Conservation (phyloP, 1,284 basidiomycete genomes). For the Sphagnurus paluster region DNA sequence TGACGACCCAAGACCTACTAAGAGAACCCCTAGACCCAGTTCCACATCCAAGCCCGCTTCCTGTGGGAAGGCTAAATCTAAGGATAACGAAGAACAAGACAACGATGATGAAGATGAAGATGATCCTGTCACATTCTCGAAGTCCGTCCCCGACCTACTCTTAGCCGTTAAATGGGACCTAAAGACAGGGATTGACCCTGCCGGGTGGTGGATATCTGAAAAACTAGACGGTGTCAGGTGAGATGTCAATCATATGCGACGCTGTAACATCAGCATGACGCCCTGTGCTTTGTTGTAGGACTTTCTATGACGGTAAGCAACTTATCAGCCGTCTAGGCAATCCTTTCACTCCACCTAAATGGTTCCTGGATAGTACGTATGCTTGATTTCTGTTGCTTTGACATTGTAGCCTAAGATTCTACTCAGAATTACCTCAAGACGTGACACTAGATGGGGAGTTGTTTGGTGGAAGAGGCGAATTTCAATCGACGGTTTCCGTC, state of each 20-base stretch:
- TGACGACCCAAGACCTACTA: constrained; percentile 17
- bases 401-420: neutral
- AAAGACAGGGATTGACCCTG: constrained; percentile 54
- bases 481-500: constrained; percentile 59
- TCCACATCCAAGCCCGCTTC: constrained; percentile 17
- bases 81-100: constrained; percentile 9
- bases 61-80: constrained; percentile 24
- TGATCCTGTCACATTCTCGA: constrained; percentile 27
- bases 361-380: constrained; percentile 55
- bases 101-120: constrained; percentile 27
- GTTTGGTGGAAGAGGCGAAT: constrained; percentile 59
- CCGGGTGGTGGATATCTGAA: constrained; percentile 70
- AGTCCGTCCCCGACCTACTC: constrained; percentile 44
- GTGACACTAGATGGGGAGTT: constrained; percentile 64
- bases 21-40: constrained; percentile 21
- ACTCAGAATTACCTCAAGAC: constrained; percentile 55
- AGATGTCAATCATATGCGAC: constrained; percentile 10
- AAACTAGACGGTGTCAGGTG: constrained; percentile 61
- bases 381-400: constrained; percentile 16
- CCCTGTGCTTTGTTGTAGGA: constrained; percentile 35
- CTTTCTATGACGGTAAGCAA: constrained; percentile 59
- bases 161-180: constrained; percentile 64
- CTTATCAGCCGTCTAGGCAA: constrained; percentile 63
- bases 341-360: constrained; percentile 57
- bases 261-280: neutral